Percentiles rank a stretch among this genome's conserved stretches.
Evolutionary conservation across 2,329 filamentous ascomycete species (phyloP).

Genomic region (Zymoseptoria passerinii): DNA sequence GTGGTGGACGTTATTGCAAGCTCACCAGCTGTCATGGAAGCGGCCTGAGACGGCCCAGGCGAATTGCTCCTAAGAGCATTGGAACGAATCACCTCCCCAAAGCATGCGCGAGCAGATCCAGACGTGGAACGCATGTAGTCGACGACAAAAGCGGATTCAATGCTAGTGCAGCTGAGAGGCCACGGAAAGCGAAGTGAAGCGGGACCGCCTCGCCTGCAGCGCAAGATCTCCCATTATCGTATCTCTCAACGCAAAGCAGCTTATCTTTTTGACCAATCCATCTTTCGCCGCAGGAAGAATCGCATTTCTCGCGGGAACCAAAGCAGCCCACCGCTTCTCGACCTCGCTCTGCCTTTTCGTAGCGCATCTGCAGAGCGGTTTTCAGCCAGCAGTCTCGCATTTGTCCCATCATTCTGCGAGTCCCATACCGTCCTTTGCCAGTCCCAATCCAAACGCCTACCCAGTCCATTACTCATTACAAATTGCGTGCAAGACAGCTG

Average conservation of each 20-base stretch:
- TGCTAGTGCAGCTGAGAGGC: neutral
- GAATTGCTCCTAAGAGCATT: no score
- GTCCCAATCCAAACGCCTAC: neutral
- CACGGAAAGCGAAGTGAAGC: neutral
- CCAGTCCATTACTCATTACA: constrained; percentile 14
- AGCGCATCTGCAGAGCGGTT: neutral
- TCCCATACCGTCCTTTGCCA: neutral
- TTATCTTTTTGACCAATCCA: neutral
- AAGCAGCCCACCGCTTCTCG: neutral
- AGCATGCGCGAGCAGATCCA: neutral
- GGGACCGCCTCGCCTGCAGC: neutral
- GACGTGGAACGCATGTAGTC: neutral
- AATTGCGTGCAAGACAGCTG: constrained; percentile 10
- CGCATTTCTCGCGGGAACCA: no score
- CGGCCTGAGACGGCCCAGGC: no score
- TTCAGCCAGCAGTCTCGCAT: neutral
- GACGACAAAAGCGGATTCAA: neutral
- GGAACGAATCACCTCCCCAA: no score
- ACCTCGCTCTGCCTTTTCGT: neutral
- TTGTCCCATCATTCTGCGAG: neutral
- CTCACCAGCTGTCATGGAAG: no score
- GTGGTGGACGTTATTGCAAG: no score
- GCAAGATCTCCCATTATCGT: neutral
- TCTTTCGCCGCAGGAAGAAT: neutral
- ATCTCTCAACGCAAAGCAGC: neutral